A percentile compares a stretch with the other conserved stretches of the same genome.
Conservation (phyloP, 1,284 basidiomycete genomes). For the Cutaneotrichosporon cutaneum region DNA sequence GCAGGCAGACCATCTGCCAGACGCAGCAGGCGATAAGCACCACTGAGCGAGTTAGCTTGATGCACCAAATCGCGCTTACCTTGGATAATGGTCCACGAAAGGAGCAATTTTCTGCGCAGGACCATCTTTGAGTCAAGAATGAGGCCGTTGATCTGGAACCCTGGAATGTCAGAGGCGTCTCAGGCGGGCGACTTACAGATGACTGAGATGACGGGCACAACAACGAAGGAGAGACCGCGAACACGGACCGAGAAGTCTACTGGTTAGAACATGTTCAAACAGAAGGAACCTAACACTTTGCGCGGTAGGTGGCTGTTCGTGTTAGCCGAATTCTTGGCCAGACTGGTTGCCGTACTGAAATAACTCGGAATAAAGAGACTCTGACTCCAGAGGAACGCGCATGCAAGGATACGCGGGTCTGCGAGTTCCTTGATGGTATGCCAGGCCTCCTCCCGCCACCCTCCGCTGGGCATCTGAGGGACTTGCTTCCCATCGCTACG, state of each 20-base stretch:
- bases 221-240: conserved; percentile 49
- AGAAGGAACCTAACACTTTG: no score
- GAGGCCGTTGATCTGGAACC: conserved; percentile 44
- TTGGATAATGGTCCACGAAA: no score
- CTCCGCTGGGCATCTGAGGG: conserved; percentile 25
- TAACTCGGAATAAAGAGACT: conserved; percentile 40
- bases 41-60: no score
- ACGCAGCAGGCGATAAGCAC: conserved; percentile 12
- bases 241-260: conserved; percentile 42
- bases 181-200: conserved; percentile 10
- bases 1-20: conserved; percentile 43
- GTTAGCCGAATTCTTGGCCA: no score
- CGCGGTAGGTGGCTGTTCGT: conserved; percentile 26
- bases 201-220: conserved; percentile 41
- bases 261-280: no score
- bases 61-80: no score
- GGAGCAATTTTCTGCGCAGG: conserved; percentile 38
- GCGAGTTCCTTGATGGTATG: conserved; percentile 34
- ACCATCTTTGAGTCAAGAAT: conserved; percentile 41
- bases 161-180: conserved; percentile 1
- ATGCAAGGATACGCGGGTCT: conserved; percentile 25
- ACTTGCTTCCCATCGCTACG: conserved; percentile 47
- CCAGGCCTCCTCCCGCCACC: conserved; percentile 34
- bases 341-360: conserved; percentile 17
- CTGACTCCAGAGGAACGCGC: conserved; percentile 26